Conservation (phyloP, 2,329 filamentous ascomycete species). For the Colletotrichum phormii region DNA sequence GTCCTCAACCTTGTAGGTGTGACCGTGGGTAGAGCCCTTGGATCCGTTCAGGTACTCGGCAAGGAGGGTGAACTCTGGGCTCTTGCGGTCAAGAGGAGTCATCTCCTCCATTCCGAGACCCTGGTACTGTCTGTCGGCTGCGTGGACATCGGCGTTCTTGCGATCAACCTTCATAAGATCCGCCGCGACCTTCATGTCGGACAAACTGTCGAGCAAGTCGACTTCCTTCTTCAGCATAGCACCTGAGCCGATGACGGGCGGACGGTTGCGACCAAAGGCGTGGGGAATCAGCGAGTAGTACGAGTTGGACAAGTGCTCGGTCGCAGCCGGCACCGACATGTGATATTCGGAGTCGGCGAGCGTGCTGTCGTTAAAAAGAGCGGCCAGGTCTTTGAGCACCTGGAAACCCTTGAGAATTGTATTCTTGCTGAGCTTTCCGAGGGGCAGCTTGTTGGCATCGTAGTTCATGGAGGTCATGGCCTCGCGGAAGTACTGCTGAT, state of each 20-base stretch:
- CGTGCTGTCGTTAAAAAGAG: conserved; percentile 67
- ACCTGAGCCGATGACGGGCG: conserved; percentile 72
- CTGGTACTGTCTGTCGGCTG: conserved; percentile 78
- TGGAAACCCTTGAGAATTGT: conserved; percentile 83
- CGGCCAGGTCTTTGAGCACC: conserved; percentile 79
- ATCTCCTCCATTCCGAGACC: conserved; percentile 81
- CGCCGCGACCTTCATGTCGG: conserved; percentile 86
- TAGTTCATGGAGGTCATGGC: conserved; percentile 77
- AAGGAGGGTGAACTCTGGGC: conserved; percentile 74
- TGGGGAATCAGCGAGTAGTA: conserved; percentile 90
- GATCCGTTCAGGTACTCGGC: conserved; percentile 75
- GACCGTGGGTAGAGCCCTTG: conserved; percentile 73
- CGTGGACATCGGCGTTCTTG: conserved; percentile 62
- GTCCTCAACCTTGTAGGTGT: conserved; percentile 71
- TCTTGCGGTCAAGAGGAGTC: conserved; percentile 70
- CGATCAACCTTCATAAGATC: conserved; percentile 78
- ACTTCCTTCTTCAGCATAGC: conserved; percentile 78
- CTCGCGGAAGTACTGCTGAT: conserved; percentile 75
- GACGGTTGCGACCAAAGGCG: conserved; percentile 78
- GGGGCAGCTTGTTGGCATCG: conserved; percentile 79
- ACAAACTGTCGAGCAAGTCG: conserved; percentile 82
- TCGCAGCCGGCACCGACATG: conserved; percentile 52
- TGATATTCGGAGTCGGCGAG: conserved; percentile 59
- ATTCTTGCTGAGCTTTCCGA: conserved; percentile 85
- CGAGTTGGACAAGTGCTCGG: conserved; percentile 76